These are phyloP conservation scores for Lachancea sp. DNA, from an alignment of 805 yeast species.

Conservation along the genomic window DNA sequence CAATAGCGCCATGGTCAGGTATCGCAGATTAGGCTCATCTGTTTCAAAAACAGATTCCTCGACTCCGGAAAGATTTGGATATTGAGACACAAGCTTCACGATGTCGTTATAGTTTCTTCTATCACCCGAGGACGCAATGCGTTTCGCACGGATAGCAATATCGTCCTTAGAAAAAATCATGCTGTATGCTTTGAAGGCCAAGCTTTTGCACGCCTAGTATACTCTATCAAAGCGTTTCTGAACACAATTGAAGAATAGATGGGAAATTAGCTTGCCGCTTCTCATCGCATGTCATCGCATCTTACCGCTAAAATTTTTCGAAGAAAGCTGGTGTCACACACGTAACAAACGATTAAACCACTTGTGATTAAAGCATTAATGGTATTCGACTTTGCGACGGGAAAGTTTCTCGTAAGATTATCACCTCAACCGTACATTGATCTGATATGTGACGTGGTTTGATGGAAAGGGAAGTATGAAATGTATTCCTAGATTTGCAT, in stretches of 20 bases:
- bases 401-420: too few relatives aligned
- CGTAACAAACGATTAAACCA: background rate
- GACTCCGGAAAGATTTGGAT: conserved; percentile 12
- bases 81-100: conserved; percentile 26
- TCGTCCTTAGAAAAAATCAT: conserved; percentile 17
- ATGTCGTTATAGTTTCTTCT: conserved; percentile 29
- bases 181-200: too few relatives aligned
- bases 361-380: too few relatives aligned
- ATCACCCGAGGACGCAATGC: conserved; percentile 23
- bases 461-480: too few relatives aligned
- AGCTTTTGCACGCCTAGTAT: too few relatives aligned
- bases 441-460: too few relatives aligned
- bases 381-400: too few relatives aligned
- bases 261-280: conserved; percentile 4
- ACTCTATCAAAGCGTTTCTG: too few relatives aligned
- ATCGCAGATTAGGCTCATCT: conserved; percentile 23
- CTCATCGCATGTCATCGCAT: conserved; percentile 19
- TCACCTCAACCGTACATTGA: too few relatives aligned
- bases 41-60: conserved; percentile 7
- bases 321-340: background rate
- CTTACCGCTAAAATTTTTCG: background rate
- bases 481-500: too few relatives aligned
- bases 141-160: conserved; percentile 26
- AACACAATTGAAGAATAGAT: too few relatives aligned
- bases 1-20: conserved; percentile 27